phyloP scores from a whole-genome alignment of 2,329 filamentous ascomycete genomes.

The Xylariaceae sp. region DNA sequence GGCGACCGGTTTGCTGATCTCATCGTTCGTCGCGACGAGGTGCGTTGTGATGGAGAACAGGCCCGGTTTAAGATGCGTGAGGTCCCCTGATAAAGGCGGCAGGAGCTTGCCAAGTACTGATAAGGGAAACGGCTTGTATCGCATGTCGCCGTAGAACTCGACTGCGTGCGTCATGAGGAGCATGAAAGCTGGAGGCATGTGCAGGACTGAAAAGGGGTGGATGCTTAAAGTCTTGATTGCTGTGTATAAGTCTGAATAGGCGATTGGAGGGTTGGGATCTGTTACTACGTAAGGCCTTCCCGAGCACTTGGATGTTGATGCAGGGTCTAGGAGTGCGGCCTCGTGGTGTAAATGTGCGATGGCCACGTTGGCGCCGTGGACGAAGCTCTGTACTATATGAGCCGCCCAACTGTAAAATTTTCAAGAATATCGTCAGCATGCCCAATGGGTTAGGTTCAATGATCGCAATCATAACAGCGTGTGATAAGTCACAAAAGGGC shows the following conservation, averaged over 20 bases:
- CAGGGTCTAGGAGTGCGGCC: conserved; percentile 32
- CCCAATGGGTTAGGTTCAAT: background rate
- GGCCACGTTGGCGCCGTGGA: conserved; percentile 40
- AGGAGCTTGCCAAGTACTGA: conserved; percentile 25
- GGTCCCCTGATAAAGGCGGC: conserved; percentile 32
- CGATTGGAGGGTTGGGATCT: conserved; percentile 40
- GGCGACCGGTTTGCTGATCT: conserved; percentile 27
- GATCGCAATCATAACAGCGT: no score
- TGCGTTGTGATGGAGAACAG: conserved; percentile 41
- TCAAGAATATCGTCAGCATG: background rate
- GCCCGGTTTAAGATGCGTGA: conserved; percentile 36
- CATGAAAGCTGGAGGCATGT: conserved; percentile 32
- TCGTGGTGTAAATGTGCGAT: conserved; percentile 40
- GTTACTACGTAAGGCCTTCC: conserved; percentile 40
- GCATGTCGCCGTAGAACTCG: conserved; percentile 36
- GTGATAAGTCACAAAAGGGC: background rate
- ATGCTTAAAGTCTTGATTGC: conserved; percentile 32
- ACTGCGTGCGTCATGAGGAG: conserved; percentile 35
- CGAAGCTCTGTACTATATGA: conserved; percentile 39
- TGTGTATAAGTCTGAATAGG: conserved; percentile 35
- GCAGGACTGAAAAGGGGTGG: conserved; percentile 33
- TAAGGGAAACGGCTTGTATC: conserved; percentile 15
- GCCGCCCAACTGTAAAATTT: conserved; percentile 28
- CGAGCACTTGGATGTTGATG: conserved; percentile 27
- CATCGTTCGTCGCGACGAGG: conserved; percentile 34